phyloP scores from a whole-genome alignment of 257 asterid genomes.

The Lycium ferocissimum region DNA sequence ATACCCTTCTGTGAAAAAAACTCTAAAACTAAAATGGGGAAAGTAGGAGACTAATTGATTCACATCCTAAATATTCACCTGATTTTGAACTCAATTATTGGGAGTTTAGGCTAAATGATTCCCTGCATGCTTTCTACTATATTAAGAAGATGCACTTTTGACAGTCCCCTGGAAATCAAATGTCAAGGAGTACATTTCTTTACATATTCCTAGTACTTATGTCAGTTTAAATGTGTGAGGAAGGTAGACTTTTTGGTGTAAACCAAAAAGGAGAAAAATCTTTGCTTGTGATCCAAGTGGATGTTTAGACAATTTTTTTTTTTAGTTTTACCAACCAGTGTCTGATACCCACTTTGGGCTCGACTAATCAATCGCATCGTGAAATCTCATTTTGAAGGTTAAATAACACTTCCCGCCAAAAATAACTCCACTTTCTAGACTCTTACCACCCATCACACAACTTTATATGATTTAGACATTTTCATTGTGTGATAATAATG shows the following conservation, averaged over 20 bases:
- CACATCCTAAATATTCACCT: background rate
- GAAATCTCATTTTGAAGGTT: background rate
- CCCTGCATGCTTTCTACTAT: background rate
- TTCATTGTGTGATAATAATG: background rate
- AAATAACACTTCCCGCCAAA: background rate
- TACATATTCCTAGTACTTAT: background rate
- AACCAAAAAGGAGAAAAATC: background rate
- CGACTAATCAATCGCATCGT: background rate
- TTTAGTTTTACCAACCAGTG: background rate
- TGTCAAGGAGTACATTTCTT: background rate
- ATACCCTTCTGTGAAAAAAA: too few relatives aligned
- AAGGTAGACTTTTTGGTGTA: background rate
- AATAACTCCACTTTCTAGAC: background rate
- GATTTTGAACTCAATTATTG: slow-evolving; percentile 18
- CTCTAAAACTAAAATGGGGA: background rate
- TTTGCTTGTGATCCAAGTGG: background rate
- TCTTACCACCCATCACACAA: too few relatives aligned
- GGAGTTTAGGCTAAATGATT: background rate
- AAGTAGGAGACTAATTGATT: slow-evolving; percentile 2
- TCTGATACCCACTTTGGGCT: background rate
- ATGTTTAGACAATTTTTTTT: background rate
- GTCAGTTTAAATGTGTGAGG: background rate
- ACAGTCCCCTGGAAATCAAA: background rate
- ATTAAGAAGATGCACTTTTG: background rate
- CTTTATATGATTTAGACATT: background rate